A percentile compares a stretch with the other conserved stretches of the same genome.
Evolutionary conservation across 1,284 basidiomycete genomes (phyloP).

Genomic region (Leccinum subspadiceum): DNA sequence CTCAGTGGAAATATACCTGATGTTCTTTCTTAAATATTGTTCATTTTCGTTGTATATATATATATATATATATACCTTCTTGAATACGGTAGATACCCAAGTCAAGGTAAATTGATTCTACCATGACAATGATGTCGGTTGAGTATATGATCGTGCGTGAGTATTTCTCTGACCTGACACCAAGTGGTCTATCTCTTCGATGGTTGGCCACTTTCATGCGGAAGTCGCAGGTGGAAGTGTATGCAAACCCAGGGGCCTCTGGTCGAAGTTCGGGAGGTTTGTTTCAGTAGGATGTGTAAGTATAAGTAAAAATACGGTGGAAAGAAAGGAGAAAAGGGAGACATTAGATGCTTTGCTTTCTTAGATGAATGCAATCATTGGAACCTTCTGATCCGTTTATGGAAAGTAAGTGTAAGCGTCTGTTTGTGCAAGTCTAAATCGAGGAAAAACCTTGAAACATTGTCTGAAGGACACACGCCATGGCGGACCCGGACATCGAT

Average conservation of each 20-base stretch:
- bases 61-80: not conserved
- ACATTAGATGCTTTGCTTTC: too few relatives aligned
- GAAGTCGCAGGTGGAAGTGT: not conserved
- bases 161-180: not conserved
- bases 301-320: too few relatives aligned
- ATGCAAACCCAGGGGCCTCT: not conserved
- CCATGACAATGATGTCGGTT: not conserved
- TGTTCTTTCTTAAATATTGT: too few relatives aligned
- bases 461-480: not conserved
- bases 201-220: not conserved
- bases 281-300: not conserved
- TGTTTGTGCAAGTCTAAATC: not conserved
- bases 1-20: not conserved
- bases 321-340: too few relatives aligned
- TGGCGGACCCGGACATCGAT: constrained; percentile 21
- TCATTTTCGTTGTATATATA: too few relatives aligned
- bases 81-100: not conserved
- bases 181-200: not conserved
- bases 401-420: not conserved
- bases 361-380: too few relatives aligned
- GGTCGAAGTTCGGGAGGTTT: not conserved
- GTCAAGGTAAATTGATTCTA: not conserved
- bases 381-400: not conserved
- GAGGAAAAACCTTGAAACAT: not conserved
- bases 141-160: not conserved